Percentiles rank a stretch among this genome's conserved stretches.
Evolutionary conservation across 2,329 filamentous ascomycete genomes (phyloP).

Genomic region (Exserohilum turcica): DNA sequence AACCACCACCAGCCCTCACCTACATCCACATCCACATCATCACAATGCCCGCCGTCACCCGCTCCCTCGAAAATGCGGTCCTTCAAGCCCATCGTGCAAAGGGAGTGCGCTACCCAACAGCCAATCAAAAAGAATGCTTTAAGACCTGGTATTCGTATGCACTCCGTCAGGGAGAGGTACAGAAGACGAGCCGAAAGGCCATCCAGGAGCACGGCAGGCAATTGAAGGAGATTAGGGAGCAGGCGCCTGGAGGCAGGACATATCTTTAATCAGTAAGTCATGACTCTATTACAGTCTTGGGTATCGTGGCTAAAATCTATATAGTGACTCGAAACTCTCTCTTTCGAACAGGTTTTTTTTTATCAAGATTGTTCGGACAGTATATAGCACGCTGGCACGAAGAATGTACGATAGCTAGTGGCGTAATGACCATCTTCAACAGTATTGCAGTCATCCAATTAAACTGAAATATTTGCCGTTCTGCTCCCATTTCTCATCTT

Average conservation of each 20-base stretch:
- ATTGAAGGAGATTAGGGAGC: constrained; percentile 29
- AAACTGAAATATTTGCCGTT: no score
- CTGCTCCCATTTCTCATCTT: no score
- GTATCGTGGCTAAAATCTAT: neutral
- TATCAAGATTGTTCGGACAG: no score
- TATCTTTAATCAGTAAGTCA: constrained; percentile 30
- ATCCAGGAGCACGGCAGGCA: constrained; percentile 33
- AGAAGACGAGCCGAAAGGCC: constrained; percentile 23
- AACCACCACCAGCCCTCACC: no score
- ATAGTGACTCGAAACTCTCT: neutral
- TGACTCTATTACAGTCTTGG: no score
- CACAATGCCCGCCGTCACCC: constrained; percentile 35
- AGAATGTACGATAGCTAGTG: no score
- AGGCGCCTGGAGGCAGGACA: constrained; percentile 36
- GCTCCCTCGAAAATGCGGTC: constrained; percentile 39
- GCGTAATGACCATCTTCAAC: no score
- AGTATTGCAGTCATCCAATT: no score
- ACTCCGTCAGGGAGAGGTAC: constrained; percentile 30
- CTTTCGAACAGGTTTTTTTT: no score
- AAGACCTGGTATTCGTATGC: constrained; percentile 48
- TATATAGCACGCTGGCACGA: no score
- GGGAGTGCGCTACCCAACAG: constrained; percentile 40
- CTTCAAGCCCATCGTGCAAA: constrained; percentile 45
- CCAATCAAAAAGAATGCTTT: constrained; percentile 41
- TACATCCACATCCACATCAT: neutral